Conservation (phyloP, 306 rosid genomes). For the Clitoria ternatea region DNA sequence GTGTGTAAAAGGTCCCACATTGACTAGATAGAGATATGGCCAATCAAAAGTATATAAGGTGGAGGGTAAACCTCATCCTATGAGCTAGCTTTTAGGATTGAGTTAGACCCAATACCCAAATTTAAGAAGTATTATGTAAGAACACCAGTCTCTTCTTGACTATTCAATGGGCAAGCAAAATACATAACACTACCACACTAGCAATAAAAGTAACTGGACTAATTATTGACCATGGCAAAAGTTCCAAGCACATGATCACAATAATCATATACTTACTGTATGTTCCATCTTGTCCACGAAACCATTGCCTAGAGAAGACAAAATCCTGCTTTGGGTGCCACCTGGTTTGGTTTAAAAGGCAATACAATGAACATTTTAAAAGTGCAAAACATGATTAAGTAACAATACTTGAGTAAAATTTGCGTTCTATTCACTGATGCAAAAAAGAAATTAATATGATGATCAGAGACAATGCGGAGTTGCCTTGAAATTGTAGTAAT, state of each 20-base stretch:
- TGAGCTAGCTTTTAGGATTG: no score
- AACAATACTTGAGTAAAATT: neutral
- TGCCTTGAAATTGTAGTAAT: neutral
- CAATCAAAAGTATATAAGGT: no score
- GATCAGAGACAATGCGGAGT: slow-evolving; percentile 13
- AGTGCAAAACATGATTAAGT: slow-evolving; percentile 5
- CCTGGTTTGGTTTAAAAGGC: slow-evolving; percentile 39
- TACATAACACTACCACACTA: slow-evolving; percentile 1
- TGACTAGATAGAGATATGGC: no score
- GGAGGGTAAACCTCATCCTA: no score
- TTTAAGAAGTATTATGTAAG: no score
- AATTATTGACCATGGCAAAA: neutral
- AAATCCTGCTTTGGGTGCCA: slow-evolving; percentile 92
- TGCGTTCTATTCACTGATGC: neutral
- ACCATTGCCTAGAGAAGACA: slow-evolving; percentile 94
- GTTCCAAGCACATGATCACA: slow-evolving; percentile 4
- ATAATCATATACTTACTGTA: slow-evolving; percentile 66
- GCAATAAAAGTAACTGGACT: slow-evolving; percentile 17
- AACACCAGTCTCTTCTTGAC: slow-evolving; percentile 1
- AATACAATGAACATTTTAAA: slow-evolving; percentile 16
- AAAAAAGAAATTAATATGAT: neutral
- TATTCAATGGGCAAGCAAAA: neutral
- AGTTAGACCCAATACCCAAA: no score
- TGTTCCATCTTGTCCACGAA: slow-evolving; percentile 93
- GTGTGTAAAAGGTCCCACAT: no score